Conservation (phyloP, 306 rosid genomes). For the Cercis canadensis region DNA sequence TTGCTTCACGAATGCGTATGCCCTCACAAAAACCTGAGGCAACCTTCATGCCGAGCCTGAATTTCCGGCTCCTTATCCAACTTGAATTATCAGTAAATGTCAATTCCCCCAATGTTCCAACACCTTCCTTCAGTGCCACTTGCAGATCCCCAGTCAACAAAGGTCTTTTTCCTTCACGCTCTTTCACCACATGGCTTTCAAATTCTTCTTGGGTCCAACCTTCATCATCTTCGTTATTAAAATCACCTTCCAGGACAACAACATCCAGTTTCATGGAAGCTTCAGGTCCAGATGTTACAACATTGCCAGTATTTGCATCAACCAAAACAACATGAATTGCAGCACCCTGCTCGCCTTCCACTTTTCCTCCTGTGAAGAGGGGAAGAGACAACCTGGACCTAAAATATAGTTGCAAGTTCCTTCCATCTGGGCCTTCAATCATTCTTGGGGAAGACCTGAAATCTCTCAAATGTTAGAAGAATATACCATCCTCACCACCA, state of each 20-base stretch:
- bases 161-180: conserved; percentile 98
- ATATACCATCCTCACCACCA: conserved; percentile 31
- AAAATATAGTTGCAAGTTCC: conserved; percentile 83
- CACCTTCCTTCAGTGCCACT: conserved; percentile 94
- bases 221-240: conserved; percentile 92
- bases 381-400: conserved; percentile 93
- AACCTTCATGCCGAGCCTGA: conserved; percentile 93
- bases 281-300: conserved; percentile 79
- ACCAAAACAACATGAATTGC: conserved; percentile 83
- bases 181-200: conserved; percentile 94
- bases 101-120: conserved; percentile 92
- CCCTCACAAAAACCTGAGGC: conserved; percentile 80
- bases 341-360: conserved; percentile 99
- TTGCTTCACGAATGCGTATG: conserved; percentile 88
- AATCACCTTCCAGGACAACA: conserved; percentile 98
- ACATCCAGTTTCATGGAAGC: conserved; percentile 80
- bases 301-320: conserved; percentile 64
- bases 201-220: conserved; percentile 93
- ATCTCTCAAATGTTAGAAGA: conserved; percentile 37
- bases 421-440: conserved; percentile 93
- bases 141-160: conserved; percentile 90
- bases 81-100: conserved; percentile 97
- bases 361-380: conserved; percentile 98
- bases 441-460: conserved; percentile 96
- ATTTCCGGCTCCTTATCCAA: conserved; percentile 99